These are phyloP conservation scores for Phytophthora pisi DNA, from an alignment of 352 stramenopile genomes.

Conservation along the genomic window DNA sequence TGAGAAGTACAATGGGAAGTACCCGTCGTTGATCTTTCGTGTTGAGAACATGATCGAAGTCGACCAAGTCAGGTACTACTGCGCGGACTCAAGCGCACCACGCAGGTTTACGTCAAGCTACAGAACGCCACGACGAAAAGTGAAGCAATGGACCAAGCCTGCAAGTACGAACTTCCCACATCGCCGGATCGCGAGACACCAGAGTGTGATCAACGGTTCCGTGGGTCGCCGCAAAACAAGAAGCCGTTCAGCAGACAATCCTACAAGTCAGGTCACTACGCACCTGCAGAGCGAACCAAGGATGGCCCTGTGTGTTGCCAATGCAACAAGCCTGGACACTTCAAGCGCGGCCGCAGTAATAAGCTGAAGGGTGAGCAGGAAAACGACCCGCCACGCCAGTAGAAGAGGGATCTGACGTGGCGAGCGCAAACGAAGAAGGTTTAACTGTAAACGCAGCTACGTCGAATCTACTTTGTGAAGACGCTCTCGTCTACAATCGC, in stretches of 20 bases:
- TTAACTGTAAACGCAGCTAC: slow-evolving; percentile 23
- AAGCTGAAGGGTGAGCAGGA: slow-evolving; percentile 15
- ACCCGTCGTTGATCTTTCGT: neutral
- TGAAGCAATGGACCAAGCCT: slow-evolving; percentile 8
- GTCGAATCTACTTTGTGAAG: slow-evolving; percentile 11
- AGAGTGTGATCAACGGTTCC: slow-evolving; percentile 7
- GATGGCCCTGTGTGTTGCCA: slow-evolving; percentile 11
- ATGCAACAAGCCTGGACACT: slow-evolving; percentile 13
- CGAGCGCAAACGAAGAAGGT: slow-evolving; percentile 9
- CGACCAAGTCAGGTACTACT: slow-evolving; percentile 14
- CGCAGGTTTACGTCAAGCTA: slow-evolving; percentile 8
- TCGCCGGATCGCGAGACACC: slow-evolving; percentile 10
- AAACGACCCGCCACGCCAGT: slow-evolving; percentile 11
- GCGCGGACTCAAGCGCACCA: slow-evolving; percentile 10
- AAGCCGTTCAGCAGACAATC: slow-evolving; percentile 15
- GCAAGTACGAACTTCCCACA: slow-evolving; percentile 24
- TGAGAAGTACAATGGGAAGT: neutral
- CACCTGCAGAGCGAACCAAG: slow-evolving; percentile 1
- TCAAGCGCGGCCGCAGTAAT: slow-evolving; percentile 9
- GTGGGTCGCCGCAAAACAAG: neutral
- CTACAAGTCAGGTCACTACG: slow-evolving; percentile 17
- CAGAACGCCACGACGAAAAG: slow-evolving; percentile 4
- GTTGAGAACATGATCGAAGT: neutral
- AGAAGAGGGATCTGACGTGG: slow-evolving; percentile 24
- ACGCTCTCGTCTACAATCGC: neutral